phyloP scores from a whole-genome alignment of 495 filamentous ascomycete species.

The Clavariopsis aquatica region DNA sequence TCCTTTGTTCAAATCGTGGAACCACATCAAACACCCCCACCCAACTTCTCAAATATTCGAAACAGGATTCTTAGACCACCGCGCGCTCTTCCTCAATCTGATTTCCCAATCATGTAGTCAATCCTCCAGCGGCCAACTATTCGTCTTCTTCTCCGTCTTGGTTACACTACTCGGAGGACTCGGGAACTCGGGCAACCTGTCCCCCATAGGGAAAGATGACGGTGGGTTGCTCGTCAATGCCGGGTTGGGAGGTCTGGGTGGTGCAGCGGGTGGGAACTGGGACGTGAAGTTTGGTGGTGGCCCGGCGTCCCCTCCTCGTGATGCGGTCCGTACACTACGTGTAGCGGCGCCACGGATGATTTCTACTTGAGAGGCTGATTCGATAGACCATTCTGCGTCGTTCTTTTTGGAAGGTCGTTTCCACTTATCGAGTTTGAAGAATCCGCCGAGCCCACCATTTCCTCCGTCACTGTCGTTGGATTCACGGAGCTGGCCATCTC shows the following conservation, averaged over 20 bases:
- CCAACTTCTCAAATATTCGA: neutral
- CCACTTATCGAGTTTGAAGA: slow-evolving; percentile 10
- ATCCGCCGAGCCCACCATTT: slow-evolving; percentile 4
- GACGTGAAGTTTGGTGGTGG: slow-evolving; percentile 5
- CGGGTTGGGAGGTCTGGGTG: slow-evolving; percentile 8
- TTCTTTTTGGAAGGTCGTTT: neutral
- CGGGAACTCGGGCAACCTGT: slow-evolving; percentile 1
- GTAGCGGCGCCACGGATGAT: slow-evolving; percentile 20
- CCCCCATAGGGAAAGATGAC: neutral
- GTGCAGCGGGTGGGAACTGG: neutral
- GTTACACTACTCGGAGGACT: slow-evolving; percentile 14
- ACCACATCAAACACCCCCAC: neutral
- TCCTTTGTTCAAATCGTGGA: neutral
- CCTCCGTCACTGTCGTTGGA: neutral
- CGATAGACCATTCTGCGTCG: slow-evolving; percentile 24
- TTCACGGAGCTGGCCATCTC: neutral
- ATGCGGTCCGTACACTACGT: neutral
- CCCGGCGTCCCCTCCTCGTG: neutral
- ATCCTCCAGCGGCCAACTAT: slow-evolving; percentile 18
- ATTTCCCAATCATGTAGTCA: slow-evolving; percentile 6
- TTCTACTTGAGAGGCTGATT: slow-evolving; percentile 25
- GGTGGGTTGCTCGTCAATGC: slow-evolving; percentile 26
- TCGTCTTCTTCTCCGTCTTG: neutral
- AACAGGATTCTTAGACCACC: neutral
- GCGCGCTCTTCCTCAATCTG: neutral